phyloP scores from a whole-genome alignment of 2,329 filamentous ascomycete species.

The Pyrenophora teres region DNA sequence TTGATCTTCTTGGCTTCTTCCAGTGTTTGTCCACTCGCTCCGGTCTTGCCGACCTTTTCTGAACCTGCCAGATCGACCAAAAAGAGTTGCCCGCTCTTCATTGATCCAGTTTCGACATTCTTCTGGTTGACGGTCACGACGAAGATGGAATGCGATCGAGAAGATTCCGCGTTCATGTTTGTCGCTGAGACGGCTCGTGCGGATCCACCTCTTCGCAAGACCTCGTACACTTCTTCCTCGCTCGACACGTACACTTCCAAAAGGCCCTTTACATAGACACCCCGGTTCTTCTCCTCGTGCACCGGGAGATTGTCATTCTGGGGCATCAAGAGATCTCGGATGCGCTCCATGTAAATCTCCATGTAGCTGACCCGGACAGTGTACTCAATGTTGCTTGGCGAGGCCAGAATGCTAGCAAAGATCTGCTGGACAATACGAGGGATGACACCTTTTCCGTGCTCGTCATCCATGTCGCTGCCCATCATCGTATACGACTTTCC shows the following conservation, averaged over 20 bases:
- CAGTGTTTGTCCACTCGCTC: slow-evolving; percentile 92
- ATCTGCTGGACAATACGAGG: slow-evolving; percentile 97
- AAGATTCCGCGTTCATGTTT: slow-evolving; percentile 99
- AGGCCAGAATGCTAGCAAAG: slow-evolving; percentile 91
- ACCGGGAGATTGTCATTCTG: slow-evolving; percentile 95
- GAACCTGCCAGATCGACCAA: slow-evolving; percentile 97
- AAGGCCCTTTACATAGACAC: slow-evolving; percentile 95
- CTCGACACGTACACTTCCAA: slow-evolving; percentile 95
- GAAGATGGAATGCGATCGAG: slow-evolving; percentile 97
- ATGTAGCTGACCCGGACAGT: slow-evolving; percentile 99
- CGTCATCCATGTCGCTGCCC: slow-evolving; percentile 91
- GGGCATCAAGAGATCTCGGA: slow-evolving; percentile 88
- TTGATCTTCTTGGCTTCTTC: slow-evolving; percentile 99
- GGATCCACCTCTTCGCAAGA: slow-evolving; percentile 90
- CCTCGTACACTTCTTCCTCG: slow-evolving; percentile 94
- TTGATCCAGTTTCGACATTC: slow-evolving; percentile 93
- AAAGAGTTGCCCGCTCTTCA: slow-evolving; percentile 95
- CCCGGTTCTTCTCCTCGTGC: slow-evolving; percentile 96
- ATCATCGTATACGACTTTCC: slow-evolving; percentile 99
- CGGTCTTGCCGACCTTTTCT: slow-evolving; percentile 98
- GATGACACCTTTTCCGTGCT: slow-evolving; percentile 87
- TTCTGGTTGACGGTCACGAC: slow-evolving; percentile 97
- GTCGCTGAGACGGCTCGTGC: slow-evolving; percentile 92
- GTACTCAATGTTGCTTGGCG: slow-evolving; percentile 93
- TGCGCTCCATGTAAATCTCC: slow-evolving; percentile 99